Base-by-base conservation (phyloP, 139 green algal species). In the Zygnema cylindricum region DNA sequence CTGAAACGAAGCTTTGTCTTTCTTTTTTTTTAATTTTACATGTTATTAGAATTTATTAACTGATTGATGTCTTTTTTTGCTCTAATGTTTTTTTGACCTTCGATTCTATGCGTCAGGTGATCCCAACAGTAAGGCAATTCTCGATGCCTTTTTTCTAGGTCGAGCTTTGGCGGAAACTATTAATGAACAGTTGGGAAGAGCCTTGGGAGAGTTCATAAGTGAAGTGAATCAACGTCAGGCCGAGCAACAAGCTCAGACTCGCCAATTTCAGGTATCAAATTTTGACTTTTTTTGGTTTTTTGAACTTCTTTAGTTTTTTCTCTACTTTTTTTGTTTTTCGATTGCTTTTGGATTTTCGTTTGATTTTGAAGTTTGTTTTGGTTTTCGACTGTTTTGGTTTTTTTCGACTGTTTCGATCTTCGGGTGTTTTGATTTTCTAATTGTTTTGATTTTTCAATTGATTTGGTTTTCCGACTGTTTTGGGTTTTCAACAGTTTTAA, bases 71-170 rank as follows among this genome's bases (percentile, higher is more conserved):
- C 16, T 63, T 79, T 43, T 79, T 43, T 79, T 79, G 71, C 71
- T n/a, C n/a, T n/a, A n/a, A n/a, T n/a, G n/a, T n/a, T n/a, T n/a
- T n/a, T n/a, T n/a, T n/a, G n/a, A n/a, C n/a, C n/a, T n/a, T n/a
- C 30, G 57, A 57, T 40, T 40, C n/a, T 57, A n/a, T n/a, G n/a
- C n/a, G n/a, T n/a, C 81, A 43, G 69, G 49, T 2, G 83, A 88
- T 43, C 69, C 55, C 39, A 39, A 21, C 30, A 89, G 84, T 69
- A 84, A 84, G 36, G 71, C 36, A 35, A 42, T 89, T 30, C 39
- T 89, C 2, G 85, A 89, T n/a, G 85, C 85, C 21, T 89, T 89
- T 32, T 89, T 89, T 49, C 85, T 89, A 23, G 85, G 85, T 33
- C 43, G 54, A 41, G 85, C 85, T 22, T 11, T 89, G 77, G 85